Conservation (phyloP, 2,329 filamentous ascomycete genomes). For the Didymella keratinophila region DNA sequence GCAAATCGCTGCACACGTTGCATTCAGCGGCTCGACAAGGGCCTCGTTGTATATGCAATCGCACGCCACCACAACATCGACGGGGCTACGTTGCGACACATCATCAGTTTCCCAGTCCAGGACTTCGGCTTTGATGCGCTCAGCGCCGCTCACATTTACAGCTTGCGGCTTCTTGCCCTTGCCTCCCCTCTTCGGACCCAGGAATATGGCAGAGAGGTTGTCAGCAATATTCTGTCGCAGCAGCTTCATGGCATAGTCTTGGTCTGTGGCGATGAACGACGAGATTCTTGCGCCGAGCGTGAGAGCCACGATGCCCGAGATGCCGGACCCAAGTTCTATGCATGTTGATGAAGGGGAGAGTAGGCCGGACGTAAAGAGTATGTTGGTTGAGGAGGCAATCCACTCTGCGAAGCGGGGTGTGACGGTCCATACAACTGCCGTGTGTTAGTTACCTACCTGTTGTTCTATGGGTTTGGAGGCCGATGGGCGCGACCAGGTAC, state of each 20-base stretch:
- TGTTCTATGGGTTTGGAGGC: too few species aligned
- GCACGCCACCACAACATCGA: conserved; percentile 81
- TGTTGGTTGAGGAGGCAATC: conserved; percentile 70
- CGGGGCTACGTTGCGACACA: conserved; percentile 57
- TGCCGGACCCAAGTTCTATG: conserved; percentile 88
- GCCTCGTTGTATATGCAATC: conserved; percentile 97
- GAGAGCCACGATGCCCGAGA: conserved; percentile 80
- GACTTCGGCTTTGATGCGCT: conserved; percentile 22
- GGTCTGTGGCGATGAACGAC: conserved; percentile 83
- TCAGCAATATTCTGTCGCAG: conserved; percentile 77
- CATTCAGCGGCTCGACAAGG: conserved; percentile 81
- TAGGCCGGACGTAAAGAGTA: conserved; percentile 65
- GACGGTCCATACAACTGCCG: conserved; percentile 85
- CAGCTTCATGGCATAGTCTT: conserved; percentile 80
- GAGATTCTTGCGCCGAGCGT: conserved; percentile 67
- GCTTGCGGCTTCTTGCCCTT: conserved; percentile 27
- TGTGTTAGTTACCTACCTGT: conserved; percentile 10
- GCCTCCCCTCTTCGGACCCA: conserved; percentile 14
- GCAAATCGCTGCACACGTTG: conserved; percentile 80
- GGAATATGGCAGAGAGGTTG: conserved; percentile 55
- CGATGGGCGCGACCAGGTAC: too few species aligned
- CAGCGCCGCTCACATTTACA: too few species aligned
- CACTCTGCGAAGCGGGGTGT: conserved; percentile 83
- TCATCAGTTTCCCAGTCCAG: conserved; percentile 83
- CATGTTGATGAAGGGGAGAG: conserved; percentile 66